Evolutionary conservation across 352 stramenopile species (phyloP), one percentile per base, ranked within the genome.

Genomic region (Aphanomyces stellatus): DNA sequence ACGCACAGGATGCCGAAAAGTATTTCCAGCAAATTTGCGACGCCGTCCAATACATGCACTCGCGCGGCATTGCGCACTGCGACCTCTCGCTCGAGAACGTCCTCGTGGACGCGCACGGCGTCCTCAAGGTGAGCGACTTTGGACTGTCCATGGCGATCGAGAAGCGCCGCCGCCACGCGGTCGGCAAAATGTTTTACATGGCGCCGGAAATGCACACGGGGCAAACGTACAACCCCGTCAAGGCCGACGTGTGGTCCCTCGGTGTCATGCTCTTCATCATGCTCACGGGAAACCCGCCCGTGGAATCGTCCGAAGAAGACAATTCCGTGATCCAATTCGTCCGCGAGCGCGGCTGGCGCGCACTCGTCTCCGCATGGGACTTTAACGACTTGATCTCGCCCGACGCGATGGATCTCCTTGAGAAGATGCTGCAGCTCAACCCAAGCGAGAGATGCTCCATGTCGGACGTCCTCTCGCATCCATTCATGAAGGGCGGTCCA

Each of bases 41-140:
- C 1, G 60, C 8, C 6, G 11, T 67, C 33, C 5, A 24, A 40
- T 79, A 65, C 19, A 75, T 75, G 6, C 68, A 53, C 76, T 30
- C 24, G 8, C 41, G 63, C 37, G 51, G 55, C 28, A 61, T 79
- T 51, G 77, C 77, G 28, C 80, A 88, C 59, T 77, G 80, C 2
- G 80, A 88, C 64, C 51, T 88, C 13, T 88, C 78, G n/a, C 72
- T 86, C 22, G 80, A 88, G 63, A 88, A 88, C 71, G 69, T 88
- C 19, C 74, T 88, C 19, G 56, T 88, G 27, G 60, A 65, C 2
- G 30, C 49, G n/a, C 66, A 79, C 33, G 78, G 75, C 22, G 55
- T 53, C 33, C 76, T 74, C 69, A 88, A 89, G 65, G 71, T 88
- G 48, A 64, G 72, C 8, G 78, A 88, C 61, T 87, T 87, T 49